Conservation (phyloP, 495 filamentous ascomycete species). For the Penicillium coffeae region DNA sequence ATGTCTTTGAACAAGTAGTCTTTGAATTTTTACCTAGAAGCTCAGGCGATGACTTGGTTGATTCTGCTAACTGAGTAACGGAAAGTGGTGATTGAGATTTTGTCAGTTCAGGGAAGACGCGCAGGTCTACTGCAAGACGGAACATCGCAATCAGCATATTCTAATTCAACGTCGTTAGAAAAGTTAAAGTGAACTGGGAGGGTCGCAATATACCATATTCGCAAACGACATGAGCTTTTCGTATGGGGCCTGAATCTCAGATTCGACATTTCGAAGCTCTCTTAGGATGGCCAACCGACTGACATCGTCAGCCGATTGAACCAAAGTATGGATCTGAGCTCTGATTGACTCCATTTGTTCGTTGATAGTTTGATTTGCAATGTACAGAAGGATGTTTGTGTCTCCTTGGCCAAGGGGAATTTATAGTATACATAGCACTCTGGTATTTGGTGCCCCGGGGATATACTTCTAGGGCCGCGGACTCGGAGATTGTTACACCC, state of each 20-base stretch:
- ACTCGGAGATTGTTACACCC: background rate
- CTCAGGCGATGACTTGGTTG: constrained; percentile 22
- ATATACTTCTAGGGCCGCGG: background rate
- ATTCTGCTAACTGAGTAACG: constrained; percentile 26
- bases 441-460: background rate
- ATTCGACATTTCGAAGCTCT: constrained; percentile 13
- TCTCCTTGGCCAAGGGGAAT: background rate
- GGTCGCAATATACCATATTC: constrained; percentile 9
- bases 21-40: constrained; percentile 23
- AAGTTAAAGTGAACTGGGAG: too few species aligned
- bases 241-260: constrained; percentile 18
- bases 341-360: constrained; percentile 25
- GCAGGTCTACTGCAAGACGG: constrained; percentile 32
- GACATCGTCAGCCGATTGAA: constrained; percentile 17
- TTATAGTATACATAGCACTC: background rate
- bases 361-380: too few species aligned
- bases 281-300: constrained; percentile 17
- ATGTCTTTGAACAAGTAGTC: background rate
- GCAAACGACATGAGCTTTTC: constrained; percentile 16
- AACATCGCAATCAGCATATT: constrained; percentile 17
- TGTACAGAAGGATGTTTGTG: too few species aligned
- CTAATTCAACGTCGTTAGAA: constrained; percentile 11
- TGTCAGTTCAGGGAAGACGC: constrained; percentile 30
- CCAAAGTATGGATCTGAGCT: constrained; percentile 20
- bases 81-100: constrained; percentile 20